Evolutionary conservation across 306 rosid species (phyloP).

Genomic region (Phaseolus lunatus): DNA sequence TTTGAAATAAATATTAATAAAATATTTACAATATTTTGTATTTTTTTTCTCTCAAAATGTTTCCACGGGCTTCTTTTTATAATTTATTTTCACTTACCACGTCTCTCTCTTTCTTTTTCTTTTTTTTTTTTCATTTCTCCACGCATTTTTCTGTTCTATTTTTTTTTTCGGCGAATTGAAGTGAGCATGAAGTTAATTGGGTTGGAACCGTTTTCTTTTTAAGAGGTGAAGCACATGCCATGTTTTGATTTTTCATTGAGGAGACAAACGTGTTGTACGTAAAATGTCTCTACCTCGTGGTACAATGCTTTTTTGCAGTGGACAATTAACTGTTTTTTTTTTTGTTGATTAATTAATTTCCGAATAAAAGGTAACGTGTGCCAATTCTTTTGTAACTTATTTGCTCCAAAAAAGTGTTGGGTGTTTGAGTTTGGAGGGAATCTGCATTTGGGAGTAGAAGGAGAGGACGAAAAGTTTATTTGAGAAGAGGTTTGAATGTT

Average conservation of each 20-base stretch:
- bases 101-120: too few species aligned
- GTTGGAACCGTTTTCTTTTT: slow-evolving; percentile 31
- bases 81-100: too few species aligned
- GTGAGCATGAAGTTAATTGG: background rate
- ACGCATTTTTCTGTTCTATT: too few species aligned
- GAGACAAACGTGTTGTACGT: slow-evolving; percentile 32
- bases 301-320: slow-evolving; percentile 3
- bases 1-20: too few species aligned
- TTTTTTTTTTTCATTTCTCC: background rate
- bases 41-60: too few species aligned
- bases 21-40: too few species aligned
- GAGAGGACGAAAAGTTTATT: too few species aligned
- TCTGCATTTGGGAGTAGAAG: slow-evolving; percentile 28
- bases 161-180: too few species aligned
- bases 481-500: too few species aligned
- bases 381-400: background rate
- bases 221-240: slow-evolving; percentile 42
- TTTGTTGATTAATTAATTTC: background rate
- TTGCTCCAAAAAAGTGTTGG: slow-evolving; percentile 27
- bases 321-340: background rate
- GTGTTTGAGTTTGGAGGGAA: slow-evolving; percentile 34
- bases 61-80: too few species aligned
- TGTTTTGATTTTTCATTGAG: slow-evolving; percentile 39
- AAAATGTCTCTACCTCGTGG: background rate
- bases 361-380: slow-evolving; percentile 9